Evolutionary conservation across 768 basidiomycete species (phyloP), one percentile per base, ranked within the genome.

Genomic region (Phylloporus arenicola): DNA sequence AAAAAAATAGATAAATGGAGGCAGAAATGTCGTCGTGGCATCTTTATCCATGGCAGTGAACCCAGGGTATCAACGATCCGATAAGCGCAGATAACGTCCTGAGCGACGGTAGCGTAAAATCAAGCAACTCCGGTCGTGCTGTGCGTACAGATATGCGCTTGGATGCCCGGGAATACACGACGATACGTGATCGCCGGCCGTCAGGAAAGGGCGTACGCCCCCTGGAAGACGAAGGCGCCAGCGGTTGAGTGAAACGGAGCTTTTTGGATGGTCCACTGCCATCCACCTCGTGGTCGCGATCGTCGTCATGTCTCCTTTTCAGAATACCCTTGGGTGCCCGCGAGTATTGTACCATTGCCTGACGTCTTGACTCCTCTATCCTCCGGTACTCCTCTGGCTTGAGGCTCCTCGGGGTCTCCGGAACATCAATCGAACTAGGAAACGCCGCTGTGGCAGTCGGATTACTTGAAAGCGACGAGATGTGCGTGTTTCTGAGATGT

Each of bases 61-160:
- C 50, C 65, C 66, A 68, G 3, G 64, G 60, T 56, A 68, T 62
- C 46, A 69, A 17, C 3, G 64, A 62, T 19, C 64, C 66, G 37
- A 68, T 61, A 4, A 70, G 63, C 30, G 56, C 53, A 7, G 68
- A 68, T n/a, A 68, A 42, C 34, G 60, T 69, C 19, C 64, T 59
- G 16, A 68, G 47, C 16, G 68, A 68, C 10, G 67, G 67, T 6
- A 68, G 56, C 0, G 62, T 65, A n/a, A 68, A 67, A 38, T 67
- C 52, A 9, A 70, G 50, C 49, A 54, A 46, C 46, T 67, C 57
- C 6, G 54, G 57, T 41, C 54, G 61, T 19, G 38, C 30, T 7
- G n/a, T 13, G 3, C 50, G 38, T 12, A 16, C 39, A 37, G n/a
- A 50, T 2, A 33, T 6, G 1, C 63, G 64, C 22, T 51, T 59